phyloP scores from a whole-genome alignment of 176 grass and related monocot genomes.

The Aegilops speltoides region DNA sequence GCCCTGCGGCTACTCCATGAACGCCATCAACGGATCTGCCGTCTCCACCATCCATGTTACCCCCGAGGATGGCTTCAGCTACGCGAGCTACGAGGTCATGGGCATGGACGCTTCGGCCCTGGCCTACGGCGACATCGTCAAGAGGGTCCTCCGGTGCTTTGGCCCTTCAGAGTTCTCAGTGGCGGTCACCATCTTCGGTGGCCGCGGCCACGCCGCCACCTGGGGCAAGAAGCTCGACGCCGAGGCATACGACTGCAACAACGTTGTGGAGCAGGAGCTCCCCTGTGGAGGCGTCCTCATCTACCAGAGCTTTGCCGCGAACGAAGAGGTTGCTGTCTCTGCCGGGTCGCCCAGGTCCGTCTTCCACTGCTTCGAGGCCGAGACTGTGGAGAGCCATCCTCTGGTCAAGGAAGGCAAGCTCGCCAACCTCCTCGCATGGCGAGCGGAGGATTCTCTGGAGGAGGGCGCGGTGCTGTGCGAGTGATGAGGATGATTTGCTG shows the following conservation, averaged over 20 bases:
- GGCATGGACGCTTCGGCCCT: conserved; percentile 41
- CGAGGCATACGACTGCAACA: conserved; percentile 43
- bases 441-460: conserved; percentile 29
- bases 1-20: conserved; percentile 82
- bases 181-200: conserved; percentile 64
- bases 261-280: conserved; percentile 53
- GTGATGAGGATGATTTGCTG: conserved; percentile 22
- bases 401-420: conserved; percentile 35
- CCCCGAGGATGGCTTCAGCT: conserved; percentile 82
- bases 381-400: conserved; percentile 20
- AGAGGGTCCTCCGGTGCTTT: conserved; percentile 65
- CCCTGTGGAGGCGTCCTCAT: conserved; percentile 40
- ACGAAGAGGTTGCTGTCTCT: not conserved
- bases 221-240: conserved; percentile 51
- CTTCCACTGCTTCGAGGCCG: conserved; percentile 38
- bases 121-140: conserved; percentile 41
- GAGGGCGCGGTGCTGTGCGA: conserved; percentile 29
- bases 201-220: conserved; percentile 18
- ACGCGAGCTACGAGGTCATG: conserved; percentile 79
- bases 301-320: conserved; percentile 57
- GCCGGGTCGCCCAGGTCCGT: conserved; percentile 50
- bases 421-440: conserved; percentile 31
- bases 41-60: conserved; percentile 76
- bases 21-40: conserved; percentile 51
- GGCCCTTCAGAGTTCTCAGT: conserved; percentile 66